phyloP scores from a whole-genome alignment of 768 basidiomycete species.

The Glaciozyma antarctica region DNA sequence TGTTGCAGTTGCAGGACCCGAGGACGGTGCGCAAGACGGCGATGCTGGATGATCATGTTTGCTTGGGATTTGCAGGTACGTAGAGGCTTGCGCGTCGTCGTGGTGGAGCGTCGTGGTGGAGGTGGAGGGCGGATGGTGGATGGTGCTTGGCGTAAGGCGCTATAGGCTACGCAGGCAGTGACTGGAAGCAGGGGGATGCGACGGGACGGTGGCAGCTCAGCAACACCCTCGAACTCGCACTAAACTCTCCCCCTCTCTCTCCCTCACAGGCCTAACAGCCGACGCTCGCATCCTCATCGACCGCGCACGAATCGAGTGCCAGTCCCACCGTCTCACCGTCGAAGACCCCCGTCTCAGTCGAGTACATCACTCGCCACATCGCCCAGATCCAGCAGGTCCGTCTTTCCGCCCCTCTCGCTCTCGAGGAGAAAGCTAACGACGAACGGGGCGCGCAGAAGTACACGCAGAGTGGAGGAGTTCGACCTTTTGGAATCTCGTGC shows the following conservation, averaged over 20 bases:
- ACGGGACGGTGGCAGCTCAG: no score
- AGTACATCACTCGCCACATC: slow-evolving; percentile 96
- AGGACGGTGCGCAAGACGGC: slow-evolving; percentile 95
- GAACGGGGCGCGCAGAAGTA: slow-evolving; percentile 54
- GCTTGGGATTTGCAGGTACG: slow-evolving; percentile 89
- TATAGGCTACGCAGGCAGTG: no score
- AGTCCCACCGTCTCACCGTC: slow-evolving; percentile 89
- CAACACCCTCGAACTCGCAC: no score
- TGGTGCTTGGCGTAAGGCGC: no score
- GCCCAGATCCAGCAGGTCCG: slow-evolving; percentile 96
- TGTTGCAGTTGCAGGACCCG: slow-evolving; percentile 94
- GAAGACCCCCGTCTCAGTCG: slow-evolving; percentile 97
- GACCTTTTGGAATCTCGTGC: slow-evolving; percentile 96
- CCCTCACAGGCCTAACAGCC: slow-evolving; percentile 70
- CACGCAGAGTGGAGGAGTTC: slow-evolving; percentile 96
- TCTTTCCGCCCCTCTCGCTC: not conserved
- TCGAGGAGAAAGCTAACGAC: not conserved
- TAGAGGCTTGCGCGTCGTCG: not conserved
- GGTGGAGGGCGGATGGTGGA: no score
- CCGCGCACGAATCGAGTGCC: slow-evolving; percentile 95
- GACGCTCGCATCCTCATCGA: slow-evolving; percentile 97
- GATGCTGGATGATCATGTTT: slow-evolving; percentile 96
- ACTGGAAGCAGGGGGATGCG: no score
- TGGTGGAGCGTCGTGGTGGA: no score
- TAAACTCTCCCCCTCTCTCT: not conserved